Base-by-base conservation (phyloP, 1,284 basidiomycete species). In the Sphagnurus paluster region DNA sequence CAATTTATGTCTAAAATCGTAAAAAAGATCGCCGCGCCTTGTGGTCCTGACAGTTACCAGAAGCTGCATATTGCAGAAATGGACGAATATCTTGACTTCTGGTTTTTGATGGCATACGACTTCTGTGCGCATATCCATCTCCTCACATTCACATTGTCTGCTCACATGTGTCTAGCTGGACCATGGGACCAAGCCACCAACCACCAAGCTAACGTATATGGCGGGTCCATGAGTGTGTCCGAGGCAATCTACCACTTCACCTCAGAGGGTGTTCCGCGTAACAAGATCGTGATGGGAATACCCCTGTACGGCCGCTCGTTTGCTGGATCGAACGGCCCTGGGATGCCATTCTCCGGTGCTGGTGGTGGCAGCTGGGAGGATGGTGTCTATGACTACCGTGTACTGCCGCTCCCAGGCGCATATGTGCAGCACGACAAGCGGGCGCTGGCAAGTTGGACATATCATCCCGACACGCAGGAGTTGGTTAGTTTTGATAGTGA, bases 91-190 rank as follows among this genome's bases (percentile, higher is more conserved):
- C 82, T 99, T 20, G 90, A 94, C 58, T 94, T 97, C 63, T 98
- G 94, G 95, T 98, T 98, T 65, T 71, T 99, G 65, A 99, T 99
- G 97, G 84, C 91, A 1, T 90, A 90, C 53, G 87, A 90, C 60
- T 90, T 86, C 58, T 78, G 87, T 87, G 51, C 53, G 82, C 67
- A 26, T 38, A 30, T 34, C 16, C 41, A 32, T n/a, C 16, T 16
- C 38, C 11, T 19, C 13, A 6, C 21, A 4, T 23, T 8, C 36
- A 38, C 34, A 37, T 50, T 20, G 39, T 29, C 29, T 54, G 23
- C 53, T 2, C 10, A 48, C 26, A 32, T 33, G 29, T 23, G 28
- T 9, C 25, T 49, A 88, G 85, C 87, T 50, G 90, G 90, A n/a
- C 88, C 87, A 24, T 92, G 90, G 90, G 89, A 90, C 51, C 66